A percentile compares a stretch with the other conserved stretches of the same genome.
phyloP scores from a whole-genome alignment of 192 early-diverging fungal species.

The Obelidium mucronatum region DNA sequence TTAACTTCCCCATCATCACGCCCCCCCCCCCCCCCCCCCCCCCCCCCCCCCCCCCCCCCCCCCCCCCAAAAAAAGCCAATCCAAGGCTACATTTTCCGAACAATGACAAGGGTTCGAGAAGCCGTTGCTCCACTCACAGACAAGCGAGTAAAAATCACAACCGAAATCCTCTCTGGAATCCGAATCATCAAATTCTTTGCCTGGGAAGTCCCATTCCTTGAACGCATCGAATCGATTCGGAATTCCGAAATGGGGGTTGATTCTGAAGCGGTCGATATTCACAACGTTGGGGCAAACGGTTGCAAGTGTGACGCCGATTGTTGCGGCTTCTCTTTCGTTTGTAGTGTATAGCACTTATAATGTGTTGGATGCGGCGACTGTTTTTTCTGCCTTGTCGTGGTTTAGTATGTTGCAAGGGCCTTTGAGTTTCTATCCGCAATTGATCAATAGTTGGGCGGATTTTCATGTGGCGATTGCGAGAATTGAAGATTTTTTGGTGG shows the following conservation, averaged over 20 bases:
- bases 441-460: constrained; percentile 54
- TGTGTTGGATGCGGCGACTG: constrained; percentile 36
- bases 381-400: constrained; percentile 56
- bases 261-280: constrained; percentile 40
- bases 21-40: not conserved
- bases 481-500: constrained; percentile 58
- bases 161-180: constrained; percentile 82
- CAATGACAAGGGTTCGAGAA: constrained; percentile 45
- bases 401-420: constrained; percentile 50
- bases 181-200: constrained; percentile 92
- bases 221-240: constrained; percentile 67
- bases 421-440: constrained; percentile 58
- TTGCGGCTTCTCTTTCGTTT: constrained; percentile 47
- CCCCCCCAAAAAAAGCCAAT: constrained; percentile 41
- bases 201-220: constrained; percentile 80
- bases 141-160: constrained; percentile 69
- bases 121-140: constrained; percentile 66
- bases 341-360: constrained; percentile 47
- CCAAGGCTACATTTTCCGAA: constrained; percentile 43
- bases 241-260: constrained; percentile 59
- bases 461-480: constrained; percentile 55
- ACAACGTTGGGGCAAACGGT: constrained; percentile 49
- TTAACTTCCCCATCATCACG: not conserved
- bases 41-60: too few relatives aligned
- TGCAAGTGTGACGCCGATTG: constrained; percentile 51